phyloP scores from a whole-genome alignment of 139 green algal species.

The Desmodesmus armatus region DNA sequence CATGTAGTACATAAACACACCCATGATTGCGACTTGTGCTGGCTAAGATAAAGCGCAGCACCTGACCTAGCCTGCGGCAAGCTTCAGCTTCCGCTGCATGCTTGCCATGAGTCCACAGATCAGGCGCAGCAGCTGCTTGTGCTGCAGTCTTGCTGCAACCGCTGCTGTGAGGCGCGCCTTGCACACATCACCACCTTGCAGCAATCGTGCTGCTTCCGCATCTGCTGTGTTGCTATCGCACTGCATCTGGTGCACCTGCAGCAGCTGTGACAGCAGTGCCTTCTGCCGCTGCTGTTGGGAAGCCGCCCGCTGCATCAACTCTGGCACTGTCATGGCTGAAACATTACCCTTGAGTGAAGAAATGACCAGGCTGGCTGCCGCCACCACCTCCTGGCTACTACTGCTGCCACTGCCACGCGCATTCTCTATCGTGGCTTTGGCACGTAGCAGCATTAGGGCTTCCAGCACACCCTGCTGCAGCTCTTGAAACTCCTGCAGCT shows the following conservation, averaged over 20 bases:
- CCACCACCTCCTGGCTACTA: background rate
- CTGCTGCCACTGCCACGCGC: background rate
- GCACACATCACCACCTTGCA: background rate
- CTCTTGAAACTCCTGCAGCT: background rate
- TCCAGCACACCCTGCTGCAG: constrained; percentile 3
- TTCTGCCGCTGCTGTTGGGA: background rate
- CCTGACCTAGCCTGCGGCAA: background rate
- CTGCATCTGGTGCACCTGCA: background rate
- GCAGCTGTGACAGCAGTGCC: background rate
- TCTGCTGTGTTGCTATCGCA: background rate
- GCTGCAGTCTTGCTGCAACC: background rate
- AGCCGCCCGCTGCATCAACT: background rate
- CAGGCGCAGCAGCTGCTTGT: background rate
- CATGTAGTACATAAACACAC: too few relatives aligned
- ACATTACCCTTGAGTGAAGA: background rate
- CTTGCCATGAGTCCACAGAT: background rate
- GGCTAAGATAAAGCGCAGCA: too few relatives aligned
- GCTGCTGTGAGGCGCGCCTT: background rate
- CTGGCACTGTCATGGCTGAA: background rate
- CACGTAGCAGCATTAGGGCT: background rate
- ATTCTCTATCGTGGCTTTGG: background rate
- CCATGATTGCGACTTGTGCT: too few relatives aligned
- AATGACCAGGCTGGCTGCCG: background rate
- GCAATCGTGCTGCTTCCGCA: background rate
- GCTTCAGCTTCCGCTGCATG: background rate